phyloP scores from a whole-genome alignment of 2,329 filamentous ascomycete genomes.

The Fusarium guadeloupense region DNA sequence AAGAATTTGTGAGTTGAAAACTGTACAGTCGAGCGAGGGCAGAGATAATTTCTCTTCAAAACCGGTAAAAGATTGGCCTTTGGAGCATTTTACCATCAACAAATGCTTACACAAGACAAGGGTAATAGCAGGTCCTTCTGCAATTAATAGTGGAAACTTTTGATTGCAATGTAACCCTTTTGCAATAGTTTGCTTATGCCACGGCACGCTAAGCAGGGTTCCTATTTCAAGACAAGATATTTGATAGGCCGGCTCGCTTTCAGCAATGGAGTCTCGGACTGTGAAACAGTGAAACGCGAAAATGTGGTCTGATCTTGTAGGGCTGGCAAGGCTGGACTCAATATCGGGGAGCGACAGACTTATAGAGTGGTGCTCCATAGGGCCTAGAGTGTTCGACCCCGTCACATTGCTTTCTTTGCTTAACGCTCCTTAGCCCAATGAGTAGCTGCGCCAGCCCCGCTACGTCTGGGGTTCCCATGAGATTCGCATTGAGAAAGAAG shows the following conservation, averaged over 20 bases:
- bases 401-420: too few relatives aligned
- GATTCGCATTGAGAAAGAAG: background rate
- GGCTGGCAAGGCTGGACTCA: too few relatives aligned
- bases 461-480: too few relatives aligned
- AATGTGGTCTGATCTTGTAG: too few relatives aligned
- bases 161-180: background rate
- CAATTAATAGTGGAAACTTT: background rate
- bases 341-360: too few relatives aligned
- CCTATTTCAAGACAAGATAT: background rate
- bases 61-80: background rate
- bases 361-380: too few relatives aligned
- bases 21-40: background rate
- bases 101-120: background rate
- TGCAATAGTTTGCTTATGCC: background rate
- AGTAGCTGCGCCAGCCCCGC: too few relatives aligned
- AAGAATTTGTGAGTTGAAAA: background rate
- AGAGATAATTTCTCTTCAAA: background rate
- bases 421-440: too few relatives aligned
- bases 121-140: background rate
- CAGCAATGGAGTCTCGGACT: background rate
- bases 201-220: background rate
- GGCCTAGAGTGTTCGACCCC: too few relatives aligned
- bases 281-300: background rate
- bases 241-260: background rate
- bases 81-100: background rate